Conservation (phyloP, 192 early-diverging fungal species). For the Helicostylum pulchrum region DNA sequence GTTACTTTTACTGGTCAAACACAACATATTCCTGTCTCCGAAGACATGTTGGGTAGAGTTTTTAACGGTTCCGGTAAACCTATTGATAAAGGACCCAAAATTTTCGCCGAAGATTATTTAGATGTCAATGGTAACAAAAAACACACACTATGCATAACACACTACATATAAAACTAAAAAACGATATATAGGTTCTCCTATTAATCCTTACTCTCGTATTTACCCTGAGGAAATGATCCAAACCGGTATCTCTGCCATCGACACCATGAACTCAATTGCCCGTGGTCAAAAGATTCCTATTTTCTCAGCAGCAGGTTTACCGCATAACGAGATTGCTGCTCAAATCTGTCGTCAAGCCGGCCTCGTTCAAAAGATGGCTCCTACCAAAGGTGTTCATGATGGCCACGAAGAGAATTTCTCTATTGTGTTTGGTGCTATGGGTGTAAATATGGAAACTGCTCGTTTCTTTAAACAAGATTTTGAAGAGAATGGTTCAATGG, state of each 20-base stretch:
- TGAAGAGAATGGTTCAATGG: constrained; percentile 98
- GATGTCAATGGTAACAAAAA: constrained; percentile 77
- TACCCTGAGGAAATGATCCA: constrained; percentile 99
- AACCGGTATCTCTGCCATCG: constrained; percentile 98
- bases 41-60: constrained; percentile 98
- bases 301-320: constrained; percentile 97
- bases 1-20: constrained; percentile 96
- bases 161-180: background rate
- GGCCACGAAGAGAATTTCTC: constrained; percentile 99
- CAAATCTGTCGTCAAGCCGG: constrained; percentile 99
- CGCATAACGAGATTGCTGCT: constrained; percentile 99
- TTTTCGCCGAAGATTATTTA: constrained; percentile 98
- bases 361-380: constrained; percentile 82
- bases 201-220: constrained; percentile 98
- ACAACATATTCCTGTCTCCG: constrained; percentile 94
- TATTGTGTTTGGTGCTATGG: constrained; percentile 99
- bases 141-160: too few species aligned
- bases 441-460: constrained; percentile 99
- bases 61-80: constrained; percentile 99
- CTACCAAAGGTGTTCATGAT: constrained; percentile 90
- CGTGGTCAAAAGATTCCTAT: constrained; percentile 99
- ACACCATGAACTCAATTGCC: constrained; percentile 99
- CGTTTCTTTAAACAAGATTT: constrained; percentile 99
- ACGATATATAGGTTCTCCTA: constrained; percentile 70
- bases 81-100: constrained; percentile 98